Conservation (phyloP, 306 rosid genomes). For the Pachyrhizus erosus region DNA sequence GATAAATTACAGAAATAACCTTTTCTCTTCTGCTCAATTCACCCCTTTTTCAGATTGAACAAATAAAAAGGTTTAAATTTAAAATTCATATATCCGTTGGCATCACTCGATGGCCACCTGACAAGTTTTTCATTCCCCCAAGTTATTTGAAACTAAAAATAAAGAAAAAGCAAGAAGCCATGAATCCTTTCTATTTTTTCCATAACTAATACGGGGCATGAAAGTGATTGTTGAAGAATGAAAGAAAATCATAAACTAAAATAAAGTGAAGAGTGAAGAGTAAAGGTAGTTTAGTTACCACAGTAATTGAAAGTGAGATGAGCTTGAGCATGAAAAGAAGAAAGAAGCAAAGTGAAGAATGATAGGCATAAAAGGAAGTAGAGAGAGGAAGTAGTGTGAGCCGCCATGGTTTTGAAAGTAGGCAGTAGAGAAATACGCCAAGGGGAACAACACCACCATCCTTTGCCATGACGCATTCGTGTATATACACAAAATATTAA, state of each 20-base stretch:
- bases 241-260: too few species aligned
- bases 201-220: background rate
- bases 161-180: background rate
- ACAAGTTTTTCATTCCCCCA: conserved; percentile 5
- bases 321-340: conserved; percentile 40
- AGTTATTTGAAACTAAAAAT: background rate
- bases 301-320: conserved; percentile 60
- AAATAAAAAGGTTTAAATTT: background rate
- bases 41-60: background rate
- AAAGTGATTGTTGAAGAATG: background rate
- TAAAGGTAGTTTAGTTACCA: conserved; percentile 46
- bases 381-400: conserved; percentile 33
- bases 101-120: background rate
- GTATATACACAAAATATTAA: too few species aligned
- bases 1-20: background rate
- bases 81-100: background rate
- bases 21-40: background rate
- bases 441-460: background rate
- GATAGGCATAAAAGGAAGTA: conserved; percentile 48
- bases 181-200: background rate
- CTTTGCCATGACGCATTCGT: background rate
- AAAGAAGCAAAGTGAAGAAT: conserved; percentile 39
- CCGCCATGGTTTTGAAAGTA: conserved; percentile 44
- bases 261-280: background rate
- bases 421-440: too few species aligned